Base-by-base conservation (phyloP, 495 filamentous ascomycete genomes). In the Viridothelium virens region DNA sequence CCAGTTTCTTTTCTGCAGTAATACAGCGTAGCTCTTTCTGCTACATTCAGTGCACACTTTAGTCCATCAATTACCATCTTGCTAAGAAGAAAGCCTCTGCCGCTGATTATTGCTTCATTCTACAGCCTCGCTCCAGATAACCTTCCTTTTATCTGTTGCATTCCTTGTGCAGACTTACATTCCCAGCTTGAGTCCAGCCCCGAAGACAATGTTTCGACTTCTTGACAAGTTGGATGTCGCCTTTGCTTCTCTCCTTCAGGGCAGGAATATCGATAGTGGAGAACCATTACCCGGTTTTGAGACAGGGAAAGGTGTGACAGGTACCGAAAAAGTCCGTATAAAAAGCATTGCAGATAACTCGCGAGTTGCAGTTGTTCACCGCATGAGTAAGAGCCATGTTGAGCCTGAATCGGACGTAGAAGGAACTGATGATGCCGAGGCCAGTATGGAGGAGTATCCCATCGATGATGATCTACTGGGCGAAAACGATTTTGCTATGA, bases 311-410 rank as follows among this genome's bases (percentile, higher is more conserved):
- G 72, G 71, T 2, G 74, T 78, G 0, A 80, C 76, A 62, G 78
- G 83, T 64, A 91, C 88, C 0, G 89, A 96, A 73, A 94, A 91
- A 80, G 89, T 96, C 18, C 82, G 92, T 47, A 87, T 91, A 63
- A 89, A 87, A 74, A 87, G 88, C 69, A 72, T 92, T 33, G 88
- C 90, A 2, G 88, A 92, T 74, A 79, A 83, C 63, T 86, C 86
- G 16, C 77, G 89, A 39, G 79, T 93, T 36, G 69, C 84, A 25
- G 83, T 91, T 38, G 82, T 89, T 31, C 83, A 90, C 64, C 77
- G 82, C 41, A 83, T 90, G 80, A 47, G 46, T 79, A 75, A 76
- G 56, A 71, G 44, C 31, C 72, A 61, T 63, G 48, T 75, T 75
- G 48, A 75, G 47, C 77, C 68, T 5, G 77, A 75, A 61, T 72